Evolutionary conservation across 2,329 filamentous ascomycete genomes (phyloP), one percentile per base, ranked within the genome.

Genomic region (Penicillium paneum): DNA sequence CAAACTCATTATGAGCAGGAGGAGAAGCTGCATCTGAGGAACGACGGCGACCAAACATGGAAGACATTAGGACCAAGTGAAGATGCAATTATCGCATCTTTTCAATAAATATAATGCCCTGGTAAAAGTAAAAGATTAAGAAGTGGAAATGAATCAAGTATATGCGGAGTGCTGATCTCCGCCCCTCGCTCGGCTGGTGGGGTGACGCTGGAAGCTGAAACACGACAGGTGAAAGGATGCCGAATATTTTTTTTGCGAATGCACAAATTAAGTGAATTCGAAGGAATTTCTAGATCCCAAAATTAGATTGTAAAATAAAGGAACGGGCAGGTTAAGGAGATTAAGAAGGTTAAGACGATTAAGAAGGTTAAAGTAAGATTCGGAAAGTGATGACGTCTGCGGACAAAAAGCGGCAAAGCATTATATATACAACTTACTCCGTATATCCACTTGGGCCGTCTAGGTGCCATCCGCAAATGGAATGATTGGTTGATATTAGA

Each of bases 41-140:
- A 49, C 66, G 67, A 32, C 64, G 67, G 47, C 66, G 66, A 29
- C 67, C 63, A 28, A 69, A 63, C 38, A 67, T 57, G 44, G 63
- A 67, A 31, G 61, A 58, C 67, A 70, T 67, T 28, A 15, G 49
- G 21, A 19, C 17, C 15, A 31, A 17, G 21, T 36, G 15, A 13
- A 21, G 26, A 15, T 21, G 46, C 39, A 28, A 42, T 40, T 31
- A 44, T 28, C 19, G 38, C 19, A 49, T 31, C 21, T 26, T 12
- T 8, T 28, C 26, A 35, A 21, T 24, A 13, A n/a, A 21, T 47
- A 35, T 1, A 36, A 45, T 21, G 28, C 2, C 15, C 29, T 32
- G 5, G 3, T 15, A 26, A 21, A 24, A 3, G 21, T 2, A 28
- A 26, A 43, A n/a, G 8, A 19, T n/a, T 8, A 6, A 45, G 44